phyloP scores from a whole-genome alignment of 805 yeast genomes.

The Yamadazyma paraphyllophila region DNA sequence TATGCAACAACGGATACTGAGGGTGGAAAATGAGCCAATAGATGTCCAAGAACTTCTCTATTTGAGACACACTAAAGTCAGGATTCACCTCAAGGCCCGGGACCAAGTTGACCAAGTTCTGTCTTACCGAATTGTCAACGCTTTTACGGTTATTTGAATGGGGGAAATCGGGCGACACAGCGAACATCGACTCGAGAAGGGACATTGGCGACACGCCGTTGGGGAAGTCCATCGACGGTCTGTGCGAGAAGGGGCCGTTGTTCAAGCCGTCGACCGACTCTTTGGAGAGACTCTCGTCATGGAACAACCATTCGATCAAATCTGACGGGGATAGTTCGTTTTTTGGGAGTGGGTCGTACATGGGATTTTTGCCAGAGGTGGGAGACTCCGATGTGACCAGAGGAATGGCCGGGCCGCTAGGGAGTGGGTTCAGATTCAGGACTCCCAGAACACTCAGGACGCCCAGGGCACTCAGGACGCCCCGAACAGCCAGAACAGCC shows the following conservation, averaged over 20 bases:
- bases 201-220: slow-evolving; percentile 20
- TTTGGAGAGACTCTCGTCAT: slow-evolving; percentile 16
- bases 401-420: too few species aligned
- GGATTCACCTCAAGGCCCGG: slow-evolving; percentile 16
- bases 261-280: background rate
- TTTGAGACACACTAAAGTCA: slow-evolving; percentile 17
- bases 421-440: too few species aligned
- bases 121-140: slow-evolving; percentile 15
- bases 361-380: background rate
- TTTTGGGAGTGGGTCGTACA: background rate
- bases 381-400: too few species aligned
- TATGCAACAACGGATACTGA: slow-evolving; percentile 57
- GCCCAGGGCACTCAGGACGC: too few species aligned
- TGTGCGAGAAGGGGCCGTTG: background rate
- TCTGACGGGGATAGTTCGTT: slow-evolving; percentile 24
- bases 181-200: slow-evolving; percentile 16
- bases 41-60: slow-evolving; percentile 24
- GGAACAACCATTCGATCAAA: slow-evolving; percentile 30
- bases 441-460: too few species aligned
- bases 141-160: slow-evolving; percentile 15
- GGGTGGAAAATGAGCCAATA: slow-evolving; percentile 61
- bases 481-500: too few species aligned
- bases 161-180: slow-evolving; percentile 21
- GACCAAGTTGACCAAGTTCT: slow-evolving; percentile 13
- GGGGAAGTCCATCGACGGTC: slow-evolving; percentile 11